Evolutionary conservation across 2,329 filamentous ascomycete genomes (phyloP).

Genomic region (Trichoderma lentiforme): DNA sequence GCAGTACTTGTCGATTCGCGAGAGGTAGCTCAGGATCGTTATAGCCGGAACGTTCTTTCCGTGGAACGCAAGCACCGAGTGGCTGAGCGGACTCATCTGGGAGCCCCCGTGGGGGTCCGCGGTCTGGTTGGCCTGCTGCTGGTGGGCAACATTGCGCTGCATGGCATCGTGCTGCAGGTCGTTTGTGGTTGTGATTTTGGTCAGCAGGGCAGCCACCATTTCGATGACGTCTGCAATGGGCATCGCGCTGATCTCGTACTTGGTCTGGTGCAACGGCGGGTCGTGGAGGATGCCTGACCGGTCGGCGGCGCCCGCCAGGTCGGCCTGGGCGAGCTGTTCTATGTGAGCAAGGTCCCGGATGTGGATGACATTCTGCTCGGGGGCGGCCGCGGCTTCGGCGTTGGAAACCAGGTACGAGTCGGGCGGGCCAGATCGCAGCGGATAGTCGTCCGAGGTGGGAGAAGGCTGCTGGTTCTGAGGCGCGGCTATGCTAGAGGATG

Average conservation of each 20-base stretch:
- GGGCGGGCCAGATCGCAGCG: conserved; percentile 36
- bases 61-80: conserved; percentile 85
- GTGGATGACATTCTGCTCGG: conserved; percentile 60
- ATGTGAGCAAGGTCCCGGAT: conserved; percentile 90
- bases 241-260: conserved; percentile 96
- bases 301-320: conserved; percentile 49
- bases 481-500: conserved; percentile 17
- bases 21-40: conserved; percentile 92
- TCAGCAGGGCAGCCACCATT: conserved; percentile 94
- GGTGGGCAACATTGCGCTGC: conserved; percentile 65
- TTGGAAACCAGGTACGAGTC: conserved; percentile 19
- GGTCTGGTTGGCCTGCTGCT: conserved; percentile 51
- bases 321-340: conserved; percentile 78
- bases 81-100: conserved; percentile 57
- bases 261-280: conserved; percentile 53
- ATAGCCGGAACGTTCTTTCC: conserved; percentile 98
- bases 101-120: conserved; percentile 50
- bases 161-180: conserved; percentile 90
- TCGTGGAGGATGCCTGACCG: conserved; percentile 49
- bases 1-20: conserved; percentile 97
- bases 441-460: conserved; percentile 36
- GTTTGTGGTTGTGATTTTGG: conserved; percentile 96
- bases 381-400: conserved; percentile 24
- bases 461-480: conserved; percentile 33
- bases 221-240: conserved; percentile 96